Evolutionary conservation across 306 rosid genomes (phyloP), one percentile per base, ranked within the genome.

Genomic region (Castanea crenata): DNA sequence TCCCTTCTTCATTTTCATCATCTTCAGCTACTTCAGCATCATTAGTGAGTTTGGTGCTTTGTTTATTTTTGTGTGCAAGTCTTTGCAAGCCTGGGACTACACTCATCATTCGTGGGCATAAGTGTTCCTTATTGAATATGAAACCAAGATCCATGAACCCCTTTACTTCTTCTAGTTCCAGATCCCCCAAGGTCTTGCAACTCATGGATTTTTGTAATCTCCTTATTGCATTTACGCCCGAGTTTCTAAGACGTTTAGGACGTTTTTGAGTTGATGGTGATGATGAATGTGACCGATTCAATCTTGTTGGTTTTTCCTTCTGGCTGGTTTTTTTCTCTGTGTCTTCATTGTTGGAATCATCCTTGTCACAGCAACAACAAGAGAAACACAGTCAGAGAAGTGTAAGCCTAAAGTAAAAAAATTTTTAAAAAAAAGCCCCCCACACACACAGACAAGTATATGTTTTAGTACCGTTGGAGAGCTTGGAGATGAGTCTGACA

Each of bases 61-160:
- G 71, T 44, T 76, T 65, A 49, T 76, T 41, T 71, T 54, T 62
- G 55, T 63, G 55, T 55, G 54, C 68, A 19, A 94, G 82, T 63
- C 97, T 88, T 25, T 91, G 91, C 80, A 94, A 78, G 49, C 98
- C 98, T 1, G 98, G 97, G 7, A 94, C 76, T 55, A 92, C 79
- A 32, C 83, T 89, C 85, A 88, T 85, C 92, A 88, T 89, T 83
- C 89, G 72, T 15, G 94, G 91, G 74, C 73, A 82, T 44, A 94
- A 70, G 21, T 79, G 56, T 65, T 92, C 94, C 81, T 78, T 85
- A 75, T 83, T 78, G 88, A 94, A 92, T 63, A 57, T 78, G 83
- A 94, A 94, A 29, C 98, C 98, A 7, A 94, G 84, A 82, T 94
- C 96, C 88, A 88, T 88, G 68, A 94, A 92, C 70, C 98, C 98